These are phyloP conservation scores for Venturiaceae sp. DNA, from an alignment of 2,329 filamentous ascomycete species.

Conservation along the genomic window DNA sequence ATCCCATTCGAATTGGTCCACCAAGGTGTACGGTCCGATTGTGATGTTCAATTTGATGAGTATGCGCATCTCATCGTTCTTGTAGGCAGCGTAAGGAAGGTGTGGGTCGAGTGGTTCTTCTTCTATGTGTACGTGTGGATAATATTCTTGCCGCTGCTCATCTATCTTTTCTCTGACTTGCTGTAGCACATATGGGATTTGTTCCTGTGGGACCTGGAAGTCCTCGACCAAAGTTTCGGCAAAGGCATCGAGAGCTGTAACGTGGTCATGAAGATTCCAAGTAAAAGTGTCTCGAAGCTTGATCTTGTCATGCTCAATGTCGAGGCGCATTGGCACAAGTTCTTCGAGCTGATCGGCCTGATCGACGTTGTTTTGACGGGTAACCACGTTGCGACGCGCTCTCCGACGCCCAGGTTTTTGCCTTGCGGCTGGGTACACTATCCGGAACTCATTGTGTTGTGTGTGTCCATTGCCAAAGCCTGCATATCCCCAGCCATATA, in stretches of 20 bases:
- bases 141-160: conserved; percentile 88
- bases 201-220: conserved; percentile 62
- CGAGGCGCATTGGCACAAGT: conserved; percentile 79
- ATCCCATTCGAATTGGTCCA: conserved; percentile 99
- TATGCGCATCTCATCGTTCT: conserved; percentile 98
- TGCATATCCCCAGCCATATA: conserved; percentile 66
- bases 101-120: conserved; percentile 86
- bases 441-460: conserved; percentile 43
- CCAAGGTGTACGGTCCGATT: conserved; percentile 84
- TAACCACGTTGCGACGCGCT: conserved; percentile 62
- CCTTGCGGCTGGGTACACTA: conserved; percentile 66
- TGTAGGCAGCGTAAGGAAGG: conserved; percentile 85
- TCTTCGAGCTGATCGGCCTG: conserved; percentile 91
- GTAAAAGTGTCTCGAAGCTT: conserved; percentile 96
- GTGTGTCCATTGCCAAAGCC: conserved; percentile 85
- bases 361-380: conserved; percentile 68
- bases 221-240: conserved; percentile 87
- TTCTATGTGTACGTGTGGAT: conserved; percentile 81
- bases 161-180: conserved; percentile 67
- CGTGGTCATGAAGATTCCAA: conserved; percentile 92
- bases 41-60: conserved; percentile 95
- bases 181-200: conserved; percentile 44
- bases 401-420: conserved; percentile 67
- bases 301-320: conserved; percentile 92
- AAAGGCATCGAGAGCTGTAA: conserved; percentile 71